Base-by-base conservation (phyloP, 257 asterid genomes). In the Lycium barbarum region DNA sequence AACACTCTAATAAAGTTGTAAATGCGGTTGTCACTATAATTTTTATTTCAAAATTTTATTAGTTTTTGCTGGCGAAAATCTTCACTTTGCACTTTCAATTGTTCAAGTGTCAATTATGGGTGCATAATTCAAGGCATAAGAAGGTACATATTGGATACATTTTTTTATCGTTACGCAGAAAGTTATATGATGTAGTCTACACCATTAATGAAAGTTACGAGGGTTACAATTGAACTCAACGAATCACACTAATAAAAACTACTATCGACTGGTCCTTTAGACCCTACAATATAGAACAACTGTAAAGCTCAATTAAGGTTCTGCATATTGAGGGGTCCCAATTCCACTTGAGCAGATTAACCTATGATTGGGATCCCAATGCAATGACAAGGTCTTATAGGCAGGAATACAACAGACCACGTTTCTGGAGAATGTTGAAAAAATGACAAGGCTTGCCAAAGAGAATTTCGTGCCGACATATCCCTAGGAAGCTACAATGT, bases 351-450 rank as follows among this genome's bases (percentile, higher is more conserved):
- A 58, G 20, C 63, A 17, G 45, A 7, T 18, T 5, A 86, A 70
- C 76, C 73, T 33, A 61, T 76, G 89, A 74, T 87, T 84, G 81
- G 86, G 81, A 84, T 47, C 79, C 78, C 87, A 43, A 76, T 58
- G 80, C 59, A 20, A 45, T 65, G 87, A 82, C 84, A 82, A 82
- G 54, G 84, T 85, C 86, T 83, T 55, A 63, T 22, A 22, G 20
- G 80, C 72, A 85, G 80, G 67, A 87, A 82, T 74, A 65, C 81
- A 58, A 65, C 83, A 10, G 70, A 58, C 12, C 12, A 40, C 58
- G 53, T 40, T 61, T 38, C 45, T 36, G 13, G 12, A 22, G 57
- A n/a, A 40, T 53, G 43, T 49, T 78, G 47, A 49, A 49, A 49
- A 74, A 74, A 22, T 74, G 62, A 20, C 61, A 26, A 67, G 40